Evolutionary conservation across 768 basidiomycete genomes (phyloP).

Genomic region (Mycena galopus): DNA sequence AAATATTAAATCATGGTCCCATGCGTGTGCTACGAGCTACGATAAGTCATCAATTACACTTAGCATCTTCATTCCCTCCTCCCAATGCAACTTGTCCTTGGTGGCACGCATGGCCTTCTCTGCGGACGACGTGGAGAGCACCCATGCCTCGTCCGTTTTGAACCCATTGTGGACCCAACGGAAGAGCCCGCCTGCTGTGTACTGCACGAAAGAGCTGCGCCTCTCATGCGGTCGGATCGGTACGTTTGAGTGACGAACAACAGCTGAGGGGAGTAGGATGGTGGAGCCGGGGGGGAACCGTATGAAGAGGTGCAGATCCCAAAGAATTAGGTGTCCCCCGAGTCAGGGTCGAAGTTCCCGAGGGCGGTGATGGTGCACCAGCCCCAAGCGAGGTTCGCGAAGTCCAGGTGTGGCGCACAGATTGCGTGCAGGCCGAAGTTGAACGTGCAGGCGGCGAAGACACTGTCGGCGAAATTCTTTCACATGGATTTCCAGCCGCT

Average conservation of each 20-base stretch:
- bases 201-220: background rate
- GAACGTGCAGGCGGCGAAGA: background rate
- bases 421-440: background rate
- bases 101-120: background rate
- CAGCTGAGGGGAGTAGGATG: background rate
- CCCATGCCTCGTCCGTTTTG: background rate
- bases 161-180: background rate
- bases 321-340: background rate
- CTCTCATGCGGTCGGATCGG: background rate
- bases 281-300: background rate
- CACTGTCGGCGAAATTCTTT: background rate
- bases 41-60: too few species aligned
- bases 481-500: too few species aligned
- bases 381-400: background rate
- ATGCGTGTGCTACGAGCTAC: too few species aligned
- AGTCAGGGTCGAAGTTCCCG: background rate
- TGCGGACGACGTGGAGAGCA: background rate
- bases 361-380: background rate
- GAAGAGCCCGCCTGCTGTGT: background rate
- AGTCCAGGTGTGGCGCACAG: background rate
- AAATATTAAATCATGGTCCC: too few species aligned
- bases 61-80: too few species aligned
- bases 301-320: background rate
- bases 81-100: too few species aligned
- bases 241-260: background rate